Evolutionary conservation across 441 rosid genomes (phyloP), one percentile per base, ranked within the genome.

Genomic region (Flueggea neowawraea): DNA sequence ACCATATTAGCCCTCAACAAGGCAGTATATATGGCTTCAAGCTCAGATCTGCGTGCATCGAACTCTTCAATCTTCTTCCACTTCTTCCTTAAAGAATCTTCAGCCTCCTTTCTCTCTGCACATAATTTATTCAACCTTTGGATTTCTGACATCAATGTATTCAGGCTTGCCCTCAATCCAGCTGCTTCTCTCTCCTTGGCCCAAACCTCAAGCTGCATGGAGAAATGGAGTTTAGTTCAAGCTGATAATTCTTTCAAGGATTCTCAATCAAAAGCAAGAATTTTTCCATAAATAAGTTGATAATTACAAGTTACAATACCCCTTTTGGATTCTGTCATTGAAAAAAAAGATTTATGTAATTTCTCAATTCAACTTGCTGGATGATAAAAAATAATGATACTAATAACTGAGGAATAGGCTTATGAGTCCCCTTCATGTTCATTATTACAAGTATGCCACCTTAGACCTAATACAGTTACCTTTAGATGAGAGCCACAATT

Each of bases 31-130:
- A 94, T 77, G 44, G 87, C 73, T 80, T 90, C 97, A 67, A 94
- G 93, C 81, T 94, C 95, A 50, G 95, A 89, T 84, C 98, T 87
- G 32, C 98, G 84, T 52, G 91, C 72, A 74, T 94, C 96, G 72
- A 94, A 90, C 78, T 89, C 96, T 78, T 94, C 91, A 66, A 94
- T 90, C 81, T 94, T 94, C 85, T 87, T 90, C 98, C 97, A 90
- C 75, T 90, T 94, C 84, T 87, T 90, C 69, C 78, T 84, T 74
- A 90, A 78, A 49, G 84, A 89, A 78, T 90, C 97, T 81, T 87
- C 96, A 6, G 95, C 96, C 76, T 88, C 96, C 82, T 87, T 94
- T 75, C 98, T 82, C 78, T 94, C 98, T 14, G 95, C 91, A 73
- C 95, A 85, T 68, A 94, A 69, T 74, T 87, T 89, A 65, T 90